Conservation (phyloP, 495 filamentous ascomycete genomes). For the Rusavskia elegans region DNA sequence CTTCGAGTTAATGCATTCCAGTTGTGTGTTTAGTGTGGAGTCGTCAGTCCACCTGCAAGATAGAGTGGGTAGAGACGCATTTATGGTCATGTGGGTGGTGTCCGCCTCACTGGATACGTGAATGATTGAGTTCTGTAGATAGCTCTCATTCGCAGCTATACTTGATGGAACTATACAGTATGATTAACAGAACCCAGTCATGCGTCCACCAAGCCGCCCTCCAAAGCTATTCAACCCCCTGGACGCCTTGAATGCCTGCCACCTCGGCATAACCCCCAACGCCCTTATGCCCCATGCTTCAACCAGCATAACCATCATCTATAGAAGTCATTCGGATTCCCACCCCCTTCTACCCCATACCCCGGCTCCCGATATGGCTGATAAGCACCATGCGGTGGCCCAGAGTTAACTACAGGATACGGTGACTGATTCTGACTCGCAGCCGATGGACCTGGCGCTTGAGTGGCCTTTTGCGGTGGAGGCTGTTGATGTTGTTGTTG, state of each 20-base stretch:
- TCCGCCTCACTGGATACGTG: no score
- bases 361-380: conserved; percentile 31
- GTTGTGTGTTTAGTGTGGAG: no score
- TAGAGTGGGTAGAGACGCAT: no score
- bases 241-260: background rate
- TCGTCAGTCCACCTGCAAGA: no score
- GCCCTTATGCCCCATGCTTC: background rate
- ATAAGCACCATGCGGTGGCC: conserved; percentile 25
- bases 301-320: conserved; percentile 1
- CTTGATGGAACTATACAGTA: no score
- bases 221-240: no score
- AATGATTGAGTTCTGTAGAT: no score
- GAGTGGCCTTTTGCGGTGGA: conserved; percentile 31
- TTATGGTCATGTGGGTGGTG: no score
- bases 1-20: no score
- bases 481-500: conserved; percentile 23
- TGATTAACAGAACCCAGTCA: no score
- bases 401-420: conserved; percentile 24
- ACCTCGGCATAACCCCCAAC: background rate
- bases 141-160: no score
- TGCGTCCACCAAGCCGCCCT: no score
- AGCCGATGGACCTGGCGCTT: conserved; percentile 24
- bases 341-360: conserved; percentile 8
- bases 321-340: conserved; percentile 15
- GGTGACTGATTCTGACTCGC: conserved; percentile 22